Evolutionary conservation across 2,329 filamentous ascomycete species (phyloP).

Genomic region (Epichloe sylvatica): DNA sequence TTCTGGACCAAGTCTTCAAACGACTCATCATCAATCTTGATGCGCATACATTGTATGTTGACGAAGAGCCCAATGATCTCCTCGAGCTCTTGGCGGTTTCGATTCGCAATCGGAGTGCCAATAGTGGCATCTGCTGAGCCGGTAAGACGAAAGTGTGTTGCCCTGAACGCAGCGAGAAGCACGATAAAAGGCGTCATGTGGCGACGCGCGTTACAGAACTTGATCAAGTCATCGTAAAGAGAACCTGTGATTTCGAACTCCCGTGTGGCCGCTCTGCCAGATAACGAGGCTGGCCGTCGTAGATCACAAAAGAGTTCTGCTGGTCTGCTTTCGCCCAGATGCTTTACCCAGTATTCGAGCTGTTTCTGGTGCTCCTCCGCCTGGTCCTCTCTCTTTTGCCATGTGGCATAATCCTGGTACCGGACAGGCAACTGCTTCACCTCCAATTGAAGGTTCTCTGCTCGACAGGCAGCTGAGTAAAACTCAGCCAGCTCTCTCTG

Average conservation of each 20-base stretch:
- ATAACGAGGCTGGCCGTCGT: neutral
- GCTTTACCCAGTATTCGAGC: neutral
- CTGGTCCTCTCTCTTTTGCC: neutral
- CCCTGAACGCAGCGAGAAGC: neutral
- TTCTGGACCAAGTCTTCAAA: neutral
- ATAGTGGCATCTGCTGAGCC: neutral
- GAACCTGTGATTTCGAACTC: neutral
- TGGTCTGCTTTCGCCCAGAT: neutral
- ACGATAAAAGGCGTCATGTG: neutral
- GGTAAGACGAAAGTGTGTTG: neutral
- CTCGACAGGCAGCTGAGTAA: neutral
- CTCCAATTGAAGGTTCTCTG: neutral
- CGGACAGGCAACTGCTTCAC: neutral
- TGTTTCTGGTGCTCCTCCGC: neutral
- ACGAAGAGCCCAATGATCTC: constrained; percentile 15
- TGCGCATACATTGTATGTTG: constrained; percentile 15
- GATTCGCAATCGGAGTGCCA: constrained; percentile 12
- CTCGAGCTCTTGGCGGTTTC: constrained; percentile 10
- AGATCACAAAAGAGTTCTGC: neutral
- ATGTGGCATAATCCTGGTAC: neutral
- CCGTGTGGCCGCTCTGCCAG: neutral
- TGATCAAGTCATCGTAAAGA: neutral
- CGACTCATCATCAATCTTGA: constrained; percentile 4
- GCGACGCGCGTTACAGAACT: neutral
- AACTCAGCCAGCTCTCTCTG: neutral